phyloP scores from a whole-genome alignment of 805 yeast species.

The Clavispora santaluciae region DNA sequence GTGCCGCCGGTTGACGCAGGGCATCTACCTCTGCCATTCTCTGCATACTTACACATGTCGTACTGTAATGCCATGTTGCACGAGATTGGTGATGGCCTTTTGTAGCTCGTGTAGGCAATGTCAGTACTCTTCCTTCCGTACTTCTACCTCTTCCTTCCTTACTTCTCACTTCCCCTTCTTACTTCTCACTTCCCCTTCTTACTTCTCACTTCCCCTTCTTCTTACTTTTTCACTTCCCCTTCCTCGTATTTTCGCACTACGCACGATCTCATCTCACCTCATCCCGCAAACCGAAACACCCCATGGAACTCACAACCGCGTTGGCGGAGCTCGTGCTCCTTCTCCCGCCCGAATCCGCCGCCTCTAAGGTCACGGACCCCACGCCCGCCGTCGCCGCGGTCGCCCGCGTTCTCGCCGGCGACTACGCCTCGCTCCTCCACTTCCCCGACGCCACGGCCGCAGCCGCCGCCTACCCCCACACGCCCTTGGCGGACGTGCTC shows the following conservation, averaged over 20 bases:
- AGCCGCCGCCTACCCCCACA: slow-evolving; percentile 17
- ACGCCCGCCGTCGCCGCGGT: not conserved
- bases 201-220: not conserved
- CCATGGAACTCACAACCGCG: slow-evolving; percentile 1
- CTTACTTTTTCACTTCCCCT: not conserved
- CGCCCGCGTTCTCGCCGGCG: not conserved
- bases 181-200: not conserved
- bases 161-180: not conserved
- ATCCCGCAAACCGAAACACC: too few species aligned
- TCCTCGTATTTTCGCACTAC: too few species aligned
- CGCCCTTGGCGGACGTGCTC: slow-evolving; percentile 17
- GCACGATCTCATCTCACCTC: too few species aligned
- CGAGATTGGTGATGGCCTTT: too few species aligned
- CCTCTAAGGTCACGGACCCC: not conserved
- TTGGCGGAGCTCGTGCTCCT: slow-evolving; percentile 15
- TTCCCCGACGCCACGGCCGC: not conserved
- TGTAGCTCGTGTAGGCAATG: too few species aligned
- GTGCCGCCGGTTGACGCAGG: too few species aligned
- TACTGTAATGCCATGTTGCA: too few species aligned
- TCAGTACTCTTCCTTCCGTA: not conserved
- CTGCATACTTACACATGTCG: too few species aligned
- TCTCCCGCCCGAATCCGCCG: slow-evolving; percentile 8
- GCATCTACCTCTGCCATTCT: too few species aligned
- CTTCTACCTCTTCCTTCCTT: not conserved
- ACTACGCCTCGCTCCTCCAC: not conserved